A percentile compares a stretch with the other conserved stretches of the same genome.
Evolutionary conservation across 345 rosid genomes (phyloP).

Genomic region (Populus nigra): DNA sequence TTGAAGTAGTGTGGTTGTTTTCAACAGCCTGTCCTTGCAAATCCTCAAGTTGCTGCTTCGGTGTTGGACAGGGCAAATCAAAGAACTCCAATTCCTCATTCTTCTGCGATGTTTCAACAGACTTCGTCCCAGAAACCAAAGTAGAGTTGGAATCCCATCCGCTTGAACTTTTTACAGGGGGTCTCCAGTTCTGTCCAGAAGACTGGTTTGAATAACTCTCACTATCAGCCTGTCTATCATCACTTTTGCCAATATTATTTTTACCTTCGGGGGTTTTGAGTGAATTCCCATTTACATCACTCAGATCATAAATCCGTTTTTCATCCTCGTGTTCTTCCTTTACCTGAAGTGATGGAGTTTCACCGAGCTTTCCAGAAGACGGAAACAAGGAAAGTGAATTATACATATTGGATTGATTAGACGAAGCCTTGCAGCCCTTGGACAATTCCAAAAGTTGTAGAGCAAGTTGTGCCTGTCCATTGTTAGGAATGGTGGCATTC

Average conservation of each 20-base stretch:
- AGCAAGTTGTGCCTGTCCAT: slow-evolving; percentile 30
- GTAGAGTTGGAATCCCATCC: slow-evolving; percentile 38
- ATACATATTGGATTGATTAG: slow-evolving; percentile 37
- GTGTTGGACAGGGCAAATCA: slow-evolving; percentile 46
- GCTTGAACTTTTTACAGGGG: slow-evolving; percentile 25
- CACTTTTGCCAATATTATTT: slow-evolving; percentile 14
- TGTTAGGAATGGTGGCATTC: slow-evolving; percentile 33
- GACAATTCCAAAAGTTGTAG: slow-evolving; percentile 27
- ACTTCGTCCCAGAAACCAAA: slow-evolving; percentile 36
- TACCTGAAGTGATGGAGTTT: slow-evolving; percentile 20
- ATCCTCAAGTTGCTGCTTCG: slow-evolving; percentile 47
- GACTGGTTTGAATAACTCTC: slow-evolving; percentile 43
- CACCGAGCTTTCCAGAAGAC: slow-evolving; percentile 35
- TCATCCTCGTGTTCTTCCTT: slow-evolving; percentile 34
- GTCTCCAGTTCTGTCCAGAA: slow-evolving; percentile 41
- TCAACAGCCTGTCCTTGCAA: slow-evolving; percentile 42
- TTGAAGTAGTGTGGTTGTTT: slow-evolving; percentile 48
- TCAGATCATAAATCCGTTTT: slow-evolving; percentile 26
- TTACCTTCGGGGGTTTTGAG: slow-evolving; percentile 19
- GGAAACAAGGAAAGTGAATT: slow-evolving; percentile 33
- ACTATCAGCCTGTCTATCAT: slow-evolving; percentile 37
- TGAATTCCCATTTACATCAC: slow-evolving; percentile 22
- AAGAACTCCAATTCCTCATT: slow-evolving; percentile 45
- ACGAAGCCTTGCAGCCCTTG: slow-evolving; percentile 28
- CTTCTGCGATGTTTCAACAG: slow-evolving; percentile 43